Conservation (phyloP, 257 asterid genomes). For the Petunia secreta region DNA sequence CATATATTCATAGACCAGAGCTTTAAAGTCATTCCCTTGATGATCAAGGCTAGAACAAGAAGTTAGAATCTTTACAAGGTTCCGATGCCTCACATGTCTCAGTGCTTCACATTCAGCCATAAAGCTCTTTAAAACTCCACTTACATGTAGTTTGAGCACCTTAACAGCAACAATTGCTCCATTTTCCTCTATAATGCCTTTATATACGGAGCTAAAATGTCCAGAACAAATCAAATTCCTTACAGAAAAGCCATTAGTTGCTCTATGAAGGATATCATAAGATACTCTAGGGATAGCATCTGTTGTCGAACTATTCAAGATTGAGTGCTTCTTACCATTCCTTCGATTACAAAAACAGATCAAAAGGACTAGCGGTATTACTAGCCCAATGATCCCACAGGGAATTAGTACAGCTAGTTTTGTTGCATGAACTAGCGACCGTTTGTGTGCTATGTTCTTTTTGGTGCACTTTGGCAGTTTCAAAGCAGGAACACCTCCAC, state of each 20-base stretch:
- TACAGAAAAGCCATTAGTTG: neutral
- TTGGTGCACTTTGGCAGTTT: neutral
- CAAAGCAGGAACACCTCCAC: neutral
- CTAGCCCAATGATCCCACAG: neutral
- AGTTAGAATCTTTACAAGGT: conserved; percentile 28
- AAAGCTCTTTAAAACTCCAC: conserved; percentile 40
- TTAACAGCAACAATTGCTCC: conserved; percentile 32
- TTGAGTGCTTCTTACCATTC: too few relatives aligned
- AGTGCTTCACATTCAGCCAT: conserved; percentile 44
- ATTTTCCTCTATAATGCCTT: conserved; percentile 21
- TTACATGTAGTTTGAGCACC: conserved; percentile 39
- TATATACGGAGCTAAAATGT: conserved; percentile 36
- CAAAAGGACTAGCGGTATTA: neutral
- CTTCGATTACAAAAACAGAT: too few relatives aligned
- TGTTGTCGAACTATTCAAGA: neutral
- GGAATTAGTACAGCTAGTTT: neutral
- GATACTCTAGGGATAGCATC: neutral
- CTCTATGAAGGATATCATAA: neutral
- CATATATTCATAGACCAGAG: conserved; percentile 36
- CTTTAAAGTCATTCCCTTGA: neutral
- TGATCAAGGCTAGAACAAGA: conserved; percentile 37
- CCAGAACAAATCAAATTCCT: conserved; percentile 22
- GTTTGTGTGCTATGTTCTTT: neutral
- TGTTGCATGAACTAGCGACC: neutral
- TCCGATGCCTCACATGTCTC: conserved; percentile 39